phyloP scores from a whole-genome alignment of 1,284 basidiomycete species.

The Acaromyces ingoldii region DNA sequence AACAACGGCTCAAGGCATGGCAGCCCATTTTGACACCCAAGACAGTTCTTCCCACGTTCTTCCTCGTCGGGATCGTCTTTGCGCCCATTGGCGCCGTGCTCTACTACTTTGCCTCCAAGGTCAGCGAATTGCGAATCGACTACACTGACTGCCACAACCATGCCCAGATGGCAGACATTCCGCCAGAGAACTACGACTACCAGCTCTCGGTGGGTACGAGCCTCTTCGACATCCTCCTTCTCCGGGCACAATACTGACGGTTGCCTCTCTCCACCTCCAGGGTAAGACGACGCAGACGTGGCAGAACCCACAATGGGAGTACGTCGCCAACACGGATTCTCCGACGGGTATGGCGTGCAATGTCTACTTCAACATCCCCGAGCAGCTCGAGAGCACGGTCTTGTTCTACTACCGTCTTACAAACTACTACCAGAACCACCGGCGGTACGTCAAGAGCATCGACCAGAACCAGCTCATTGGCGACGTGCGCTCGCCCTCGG shows the following conservation, averaged over 20 bases:
- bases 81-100: constrained; percentile 88
- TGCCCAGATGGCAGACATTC: constrained; percentile 57
- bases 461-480: constrained; percentile 82
- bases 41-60: constrained; percentile 91
- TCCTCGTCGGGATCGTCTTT: constrained; percentile 88
- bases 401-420: constrained; percentile 86
- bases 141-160: constrained; percentile 71
- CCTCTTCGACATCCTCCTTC: constrained; percentile 46
- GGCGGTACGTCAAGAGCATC: constrained; percentile 90
- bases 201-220: constrained; percentile 44
- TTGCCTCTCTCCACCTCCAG: constrained; percentile 2
- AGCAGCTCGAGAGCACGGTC: constrained; percentile 69
- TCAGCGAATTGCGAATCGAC: constrained; percentile 84
- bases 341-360: constrained; percentile 29
- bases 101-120: constrained; percentile 57
- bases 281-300: background rate
- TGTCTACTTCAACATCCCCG: constrained; percentile 60
- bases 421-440: constrained; percentile 86
- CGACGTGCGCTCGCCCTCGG: constrained; percentile 57
- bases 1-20: constrained; percentile 99
- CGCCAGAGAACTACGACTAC: constrained; percentile 67
- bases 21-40: constrained; percentile 98
- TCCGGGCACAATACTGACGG: no score
- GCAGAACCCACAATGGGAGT: constrained; percentile 6
- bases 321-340: constrained; percentile 3